A percentile compares a stretch with the other conserved stretches of the same genome.
phyloP scores from a whole-genome alignment of 2,329 filamentous ascomycete species.

The Aureobasidium melanogenum region DNA sequence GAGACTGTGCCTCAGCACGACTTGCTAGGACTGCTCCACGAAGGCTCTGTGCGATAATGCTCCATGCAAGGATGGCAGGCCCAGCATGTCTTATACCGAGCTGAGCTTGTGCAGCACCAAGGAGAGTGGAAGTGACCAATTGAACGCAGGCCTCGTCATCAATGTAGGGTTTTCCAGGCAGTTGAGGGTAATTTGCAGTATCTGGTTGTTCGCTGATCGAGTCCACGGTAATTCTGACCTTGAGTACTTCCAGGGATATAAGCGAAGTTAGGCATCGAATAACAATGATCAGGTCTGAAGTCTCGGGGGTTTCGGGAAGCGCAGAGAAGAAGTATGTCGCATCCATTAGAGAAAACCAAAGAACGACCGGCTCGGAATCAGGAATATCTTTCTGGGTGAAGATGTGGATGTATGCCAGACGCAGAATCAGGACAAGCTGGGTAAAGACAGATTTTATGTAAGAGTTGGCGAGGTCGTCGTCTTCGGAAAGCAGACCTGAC shows the following conservation, averaged over 20 bases:
- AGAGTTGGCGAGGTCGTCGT: slow-evolving; percentile 48
- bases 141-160: slow-evolving; percentile 61
- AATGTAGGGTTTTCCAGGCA: slow-evolving; percentile 49
- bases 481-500: slow-evolving; percentile 39
- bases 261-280: slow-evolving; percentile 61
- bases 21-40: slow-evolving; percentile 48
- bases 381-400: slow-evolving; percentile 17
- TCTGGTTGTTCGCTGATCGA: slow-evolving; percentile 31
- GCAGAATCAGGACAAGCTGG: slow-evolving; percentile 57
- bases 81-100: slow-evolving; percentile 38
- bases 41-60: slow-evolving; percentile 63
- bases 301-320: slow-evolving; percentile 35
- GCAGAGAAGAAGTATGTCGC: slow-evolving; percentile 61
- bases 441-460: slow-evolving; percentile 58
- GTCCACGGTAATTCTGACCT: slow-evolving; percentile 52
- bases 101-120: slow-evolving; percentile 48
- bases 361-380: slow-evolving; percentile 43
- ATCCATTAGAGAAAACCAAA: slow-evolving; percentile 69
- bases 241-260: slow-evolving; percentile 64
- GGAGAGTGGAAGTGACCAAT: slow-evolving; percentile 63
- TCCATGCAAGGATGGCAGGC: slow-evolving; percentile 74
- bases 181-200: slow-evolving; percentile 18
- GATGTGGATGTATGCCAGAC: slow-evolving; percentile 46
- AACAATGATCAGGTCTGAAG: not conserved
- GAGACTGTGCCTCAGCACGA: slow-evolving; percentile 40